Percentiles rank a stretch among this genome's conserved stretches.
Conservation (phyloP, 495 filamentous ascomycete species). For the Aspergillus egyptiacus region DNA sequence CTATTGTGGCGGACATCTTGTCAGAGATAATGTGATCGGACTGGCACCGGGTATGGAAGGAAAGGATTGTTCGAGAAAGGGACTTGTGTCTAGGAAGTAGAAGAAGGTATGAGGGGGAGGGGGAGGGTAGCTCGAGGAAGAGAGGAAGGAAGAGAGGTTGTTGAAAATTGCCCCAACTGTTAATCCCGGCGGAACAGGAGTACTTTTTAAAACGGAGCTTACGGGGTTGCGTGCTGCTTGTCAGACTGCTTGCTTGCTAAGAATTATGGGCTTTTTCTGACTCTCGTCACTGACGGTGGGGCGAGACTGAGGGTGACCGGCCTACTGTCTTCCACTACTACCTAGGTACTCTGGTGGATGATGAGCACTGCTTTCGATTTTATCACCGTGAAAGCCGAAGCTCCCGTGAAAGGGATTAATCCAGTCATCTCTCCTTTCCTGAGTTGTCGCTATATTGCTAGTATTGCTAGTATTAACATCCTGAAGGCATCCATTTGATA, state of each 20-base stretch:
- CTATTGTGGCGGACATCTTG: slow-evolving; percentile 59
- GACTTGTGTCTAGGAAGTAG: not conserved
- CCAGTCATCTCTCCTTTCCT: not conserved
- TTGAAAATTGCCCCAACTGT: slow-evolving; percentile 28
- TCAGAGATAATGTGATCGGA: slow-evolving; percentile 11
- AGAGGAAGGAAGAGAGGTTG: slow-evolving; percentile 17
- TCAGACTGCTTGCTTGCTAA: slow-evolving; percentile 13
- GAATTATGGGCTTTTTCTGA: slow-evolving; percentile 10
- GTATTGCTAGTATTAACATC: too few relatives aligned
- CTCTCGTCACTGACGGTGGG: slow-evolving; percentile 10
- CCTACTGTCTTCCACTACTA: slow-evolving; percentile 15
- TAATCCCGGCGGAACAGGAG: slow-evolving; percentile 35
- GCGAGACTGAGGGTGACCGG: slow-evolving; percentile 6
- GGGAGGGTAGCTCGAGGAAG: slow-evolving; percentile 12
- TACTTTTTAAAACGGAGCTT: slow-evolving; percentile 43
- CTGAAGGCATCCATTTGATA: slow-evolving; percentile 5
- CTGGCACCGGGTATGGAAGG: slow-evolving; percentile 16
- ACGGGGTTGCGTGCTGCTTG: slow-evolving; percentile 11
- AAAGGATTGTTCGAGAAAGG: slow-evolving; percentile 3
- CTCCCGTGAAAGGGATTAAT: not conserved
- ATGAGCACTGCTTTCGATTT: not conserved
- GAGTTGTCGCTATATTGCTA: too few relatives aligned
- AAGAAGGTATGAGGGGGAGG: not conserved
- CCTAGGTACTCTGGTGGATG: too few relatives aligned
- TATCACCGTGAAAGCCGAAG: slow-evolving; percentile 8